A percentile compares a stretch with the other conserved stretches of the same genome.
These are phyloP conservation scores for Phytopythium sindhum DNA, from an alignment of 352 stramenopile genomes.

Conservation along the genomic window DNA sequence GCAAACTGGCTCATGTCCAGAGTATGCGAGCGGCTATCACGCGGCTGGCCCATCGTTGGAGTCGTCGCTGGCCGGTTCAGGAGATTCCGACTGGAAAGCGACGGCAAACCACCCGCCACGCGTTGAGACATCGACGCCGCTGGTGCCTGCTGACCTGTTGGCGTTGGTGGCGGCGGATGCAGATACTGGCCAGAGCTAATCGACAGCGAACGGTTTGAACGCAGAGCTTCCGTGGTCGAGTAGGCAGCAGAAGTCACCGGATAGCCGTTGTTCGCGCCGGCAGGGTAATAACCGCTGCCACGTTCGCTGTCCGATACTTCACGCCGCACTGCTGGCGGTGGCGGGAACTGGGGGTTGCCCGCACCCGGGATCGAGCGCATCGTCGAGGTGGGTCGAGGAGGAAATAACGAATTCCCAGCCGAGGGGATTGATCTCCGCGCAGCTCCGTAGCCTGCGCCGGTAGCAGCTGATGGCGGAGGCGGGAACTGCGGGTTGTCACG, in stretches of 20 bases:
- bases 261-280: conserved; percentile 5
- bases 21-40: conserved; percentile 78
- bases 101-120: conserved; percentile 37
- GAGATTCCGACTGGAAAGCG: conserved; percentile 48
- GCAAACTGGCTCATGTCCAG: conserved; percentile 84
- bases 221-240: conserved; percentile 23
- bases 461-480: background rate
- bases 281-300: background rate
- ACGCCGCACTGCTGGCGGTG: conserved; percentile 43
- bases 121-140: conserved; percentile 17
- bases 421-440: conserved; percentile 46
- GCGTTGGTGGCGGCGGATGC: conserved; percentile 16
- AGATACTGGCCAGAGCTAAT: conserved; percentile 53
- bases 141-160: conserved; percentile 9
- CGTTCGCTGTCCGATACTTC: conserved; percentile 18
- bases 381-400: background rate
- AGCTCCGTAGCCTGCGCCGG: conserved; percentile 2
- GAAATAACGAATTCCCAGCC: conserved; percentile 17
- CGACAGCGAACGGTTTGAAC: conserved; percentile 56
- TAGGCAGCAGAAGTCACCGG: conserved; percentile 10
- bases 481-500: conserved; percentile 2
- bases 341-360: conserved; percentile 59
- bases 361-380: conserved; percentile 55
- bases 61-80: conserved; percentile 27
- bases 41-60: conserved; percentile 65